These are phyloP conservation scores for Coemansia sp. DNA, from an alignment of 192 early-diverging fungal genomes.

Conservation along the genomic window DNA sequence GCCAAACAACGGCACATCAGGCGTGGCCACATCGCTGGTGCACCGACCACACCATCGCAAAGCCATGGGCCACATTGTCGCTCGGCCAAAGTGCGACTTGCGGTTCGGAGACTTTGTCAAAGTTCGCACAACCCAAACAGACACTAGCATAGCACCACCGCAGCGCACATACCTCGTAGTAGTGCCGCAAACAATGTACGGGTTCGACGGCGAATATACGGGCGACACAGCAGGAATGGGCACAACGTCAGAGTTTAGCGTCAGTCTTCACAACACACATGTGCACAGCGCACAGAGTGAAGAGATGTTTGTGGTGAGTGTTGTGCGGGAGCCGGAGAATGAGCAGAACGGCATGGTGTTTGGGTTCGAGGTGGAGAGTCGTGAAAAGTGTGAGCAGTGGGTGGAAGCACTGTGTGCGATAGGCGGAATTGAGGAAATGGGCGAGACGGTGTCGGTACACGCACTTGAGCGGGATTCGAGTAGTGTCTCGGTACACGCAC, in stretches of 20 bases:
- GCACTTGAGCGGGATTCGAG: not conserved
- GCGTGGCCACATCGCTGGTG: slow-evolving; percentile 13
- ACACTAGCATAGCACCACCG: not conserved
- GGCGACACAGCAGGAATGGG: not conserved
- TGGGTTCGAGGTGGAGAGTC: slow-evolving; percentile 17
- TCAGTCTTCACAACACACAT: not conserved
- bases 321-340: not conserved
- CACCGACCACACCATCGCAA: slow-evolving; percentile 10
- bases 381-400: slow-evolving; percentile 10
- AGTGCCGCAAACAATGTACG: slow-evolving; percentile 4
- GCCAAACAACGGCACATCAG: not conserved
- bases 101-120: not conserved
- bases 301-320: slow-evolving; percentile 1
- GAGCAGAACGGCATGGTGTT: slow-evolving; percentile 1
- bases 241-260: not conserved
- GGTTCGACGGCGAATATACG: not conserved
- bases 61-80: slow-evolving; percentile 9
- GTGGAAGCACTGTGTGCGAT: slow-evolving; percentile 12
- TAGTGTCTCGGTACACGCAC: not conserved
- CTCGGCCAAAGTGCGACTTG: not conserved
- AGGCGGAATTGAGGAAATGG: slow-evolving; percentile 9
- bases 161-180: not conserved
- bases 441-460: too few relatives aligned
- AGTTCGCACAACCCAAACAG: not conserved
- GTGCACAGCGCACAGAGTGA: not conserved